Evolutionary conservation across 2,329 filamentous ascomycete species (phyloP).

Genomic region (Truncatella angustata): DNA sequence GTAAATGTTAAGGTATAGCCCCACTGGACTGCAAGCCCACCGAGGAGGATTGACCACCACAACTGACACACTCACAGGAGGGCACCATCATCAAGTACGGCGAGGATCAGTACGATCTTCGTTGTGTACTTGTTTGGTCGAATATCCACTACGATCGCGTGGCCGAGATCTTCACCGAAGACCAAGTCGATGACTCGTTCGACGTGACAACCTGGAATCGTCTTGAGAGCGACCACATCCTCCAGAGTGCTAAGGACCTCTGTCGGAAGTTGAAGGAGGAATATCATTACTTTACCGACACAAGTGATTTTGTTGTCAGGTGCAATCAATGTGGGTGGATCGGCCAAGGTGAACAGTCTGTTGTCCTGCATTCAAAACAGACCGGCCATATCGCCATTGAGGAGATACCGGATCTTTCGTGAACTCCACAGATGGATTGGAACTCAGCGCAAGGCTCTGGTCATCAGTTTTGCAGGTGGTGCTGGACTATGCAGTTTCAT

Average conservation of each 20-base stretch:
- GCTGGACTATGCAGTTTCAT: too few species aligned
- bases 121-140: constrained; percentile 83
- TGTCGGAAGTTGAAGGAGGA: constrained; percentile 64
- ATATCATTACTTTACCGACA: constrained; percentile 83
- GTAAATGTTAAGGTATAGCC: constrained; percentile 64
- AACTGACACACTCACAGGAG: constrained; percentile 11
- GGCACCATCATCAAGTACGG: constrained; percentile 63
- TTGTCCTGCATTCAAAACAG: constrained; percentile 58
- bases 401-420: constrained; percentile 36
- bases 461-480: background rate
- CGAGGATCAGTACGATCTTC: constrained; percentile 59
- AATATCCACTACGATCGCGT: constrained; percentile 94
- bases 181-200: constrained; percentile 62
- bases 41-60: background rate
- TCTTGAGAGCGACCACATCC: constrained; percentile 59
- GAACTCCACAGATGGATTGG: background rate
- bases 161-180: constrained; percentile 66
- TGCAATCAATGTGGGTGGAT: constrained; percentile 73
- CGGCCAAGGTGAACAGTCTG: constrained; percentile 64
- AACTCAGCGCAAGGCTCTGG: background rate
- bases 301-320: constrained; percentile 71
- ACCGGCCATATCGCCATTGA: constrained; percentile 61
- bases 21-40: too few species aligned
- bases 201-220: constrained; percentile 64
- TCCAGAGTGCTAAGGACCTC: constrained; percentile 64